Conservation (phyloP, 306 rosid genomes). For the Vigna angularis region DNA sequence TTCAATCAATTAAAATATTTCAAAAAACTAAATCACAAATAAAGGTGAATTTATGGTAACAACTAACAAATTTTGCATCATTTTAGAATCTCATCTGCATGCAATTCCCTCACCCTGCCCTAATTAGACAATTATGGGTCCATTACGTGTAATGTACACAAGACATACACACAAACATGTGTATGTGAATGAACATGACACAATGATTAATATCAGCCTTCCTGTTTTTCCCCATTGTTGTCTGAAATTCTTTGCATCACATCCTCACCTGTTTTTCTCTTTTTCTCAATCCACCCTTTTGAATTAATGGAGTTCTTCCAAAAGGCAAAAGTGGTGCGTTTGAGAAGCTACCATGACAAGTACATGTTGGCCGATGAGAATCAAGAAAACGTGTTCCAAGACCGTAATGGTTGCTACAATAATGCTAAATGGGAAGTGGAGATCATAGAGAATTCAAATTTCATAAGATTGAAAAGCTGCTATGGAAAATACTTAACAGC, state of each 20-base stretch:
- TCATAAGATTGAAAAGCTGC: slow-evolving; percentile 70
- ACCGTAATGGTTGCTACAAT: slow-evolving; percentile 64
- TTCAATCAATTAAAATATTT: background rate
- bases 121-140: slow-evolving; percentile 5
- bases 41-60: slow-evolving; percentile 18
- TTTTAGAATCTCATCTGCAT: slow-evolving; percentile 14
- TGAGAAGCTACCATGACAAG: slow-evolving; percentile 83
- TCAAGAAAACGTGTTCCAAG: slow-evolving; percentile 71
- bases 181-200: background rate
- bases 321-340: slow-evolving; percentile 69
- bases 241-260: background rate
- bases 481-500: slow-evolving; percentile 84
- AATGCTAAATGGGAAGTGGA: slow-evolving; percentile 87
- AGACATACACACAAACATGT: background rate
- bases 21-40: background rate
- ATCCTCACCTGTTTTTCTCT: background rate
- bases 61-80: slow-evolving; percentile 21
- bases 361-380: slow-evolving; percentile 77
- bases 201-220: background rate
- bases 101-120: background rate
- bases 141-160: slow-evolving; percentile 11
- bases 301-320: slow-evolving; percentile 73
- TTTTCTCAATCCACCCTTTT: background rate
- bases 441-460: slow-evolving; percentile 38
- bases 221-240: background rate